phyloP scores from a whole-genome alignment of 306 rosid genomes.

The Castanea sativa region DNA sequence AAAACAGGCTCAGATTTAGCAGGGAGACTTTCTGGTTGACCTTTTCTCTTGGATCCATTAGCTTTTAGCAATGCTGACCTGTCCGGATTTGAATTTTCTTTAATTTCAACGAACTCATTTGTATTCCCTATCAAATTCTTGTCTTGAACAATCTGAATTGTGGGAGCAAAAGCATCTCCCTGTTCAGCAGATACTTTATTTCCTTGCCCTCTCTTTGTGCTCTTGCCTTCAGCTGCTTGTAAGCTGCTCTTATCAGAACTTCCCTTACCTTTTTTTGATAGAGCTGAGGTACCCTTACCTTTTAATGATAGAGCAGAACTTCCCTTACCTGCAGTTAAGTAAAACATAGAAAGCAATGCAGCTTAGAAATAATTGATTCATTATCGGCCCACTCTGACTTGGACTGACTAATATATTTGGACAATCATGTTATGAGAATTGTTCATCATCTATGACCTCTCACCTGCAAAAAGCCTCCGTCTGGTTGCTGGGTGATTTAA shows the following conservation, averaged over 20 bases:
- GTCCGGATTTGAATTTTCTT: conserved; percentile 25
- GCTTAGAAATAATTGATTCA: conserved; percentile 23
- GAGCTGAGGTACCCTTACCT: conserved; percentile 34
- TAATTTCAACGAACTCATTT: conserved; percentile 30
- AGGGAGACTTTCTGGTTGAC: conserved; percentile 1
- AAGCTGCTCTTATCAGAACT: conserved; percentile 28
- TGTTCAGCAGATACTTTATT: conserved; percentile 24
- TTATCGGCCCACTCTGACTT: conserved; percentile 14
- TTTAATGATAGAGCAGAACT: neutral
- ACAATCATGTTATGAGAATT: conserved; percentile 5
- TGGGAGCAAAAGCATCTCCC: conserved; percentile 19
- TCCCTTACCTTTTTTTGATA: conserved; percentile 31
- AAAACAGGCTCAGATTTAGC: conserved; percentile 24
- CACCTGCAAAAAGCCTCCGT: conserved; percentile 51
- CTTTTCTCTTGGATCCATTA: conserved; percentile 13
- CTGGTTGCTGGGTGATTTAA: conserved; percentile 38
- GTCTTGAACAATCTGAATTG: conserved; percentile 32
- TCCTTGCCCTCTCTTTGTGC: conserved; percentile 29
- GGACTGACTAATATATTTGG: conserved; percentile 9
- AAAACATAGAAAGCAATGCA: conserved; percentile 12
- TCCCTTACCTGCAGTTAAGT: conserved; percentile 45
- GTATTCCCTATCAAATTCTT: conserved; percentile 37
- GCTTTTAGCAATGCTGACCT: conserved; percentile 20
- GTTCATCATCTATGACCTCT: conserved; percentile 29
- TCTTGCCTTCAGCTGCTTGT: conserved; percentile 31